These are phyloP conservation scores for Chlorociboria aeruginascens DNA, from an alignment of 495 filamentous ascomycete species.

Conservation along the genomic window DNA sequence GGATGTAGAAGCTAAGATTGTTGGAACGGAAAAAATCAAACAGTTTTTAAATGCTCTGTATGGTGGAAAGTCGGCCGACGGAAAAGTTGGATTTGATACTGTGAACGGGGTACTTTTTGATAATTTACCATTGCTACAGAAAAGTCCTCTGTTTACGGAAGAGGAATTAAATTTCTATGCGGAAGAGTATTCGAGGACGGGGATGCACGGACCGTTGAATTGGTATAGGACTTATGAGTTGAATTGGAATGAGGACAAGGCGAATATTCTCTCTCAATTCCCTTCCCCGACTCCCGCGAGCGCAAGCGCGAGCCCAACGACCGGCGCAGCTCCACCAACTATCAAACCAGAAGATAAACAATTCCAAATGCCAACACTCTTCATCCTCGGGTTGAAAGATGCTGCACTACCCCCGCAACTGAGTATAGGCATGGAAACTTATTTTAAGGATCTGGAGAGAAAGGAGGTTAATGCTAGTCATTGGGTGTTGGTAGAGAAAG, in stretches of 20 bases:
- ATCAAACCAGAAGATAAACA: slow-evolving; percentile 18
- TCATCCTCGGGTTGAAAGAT: slow-evolving; percentile 63
- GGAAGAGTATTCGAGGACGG: slow-evolving; percentile 53
- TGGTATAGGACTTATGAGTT: slow-evolving; percentile 68
- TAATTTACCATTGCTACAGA: slow-evolving; percentile 31
- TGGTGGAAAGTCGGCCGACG: slow-evolving; percentile 44
- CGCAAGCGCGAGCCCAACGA: no score
- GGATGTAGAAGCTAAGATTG: slow-evolving; percentile 48
- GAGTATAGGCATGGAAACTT: slow-evolving; percentile 52
- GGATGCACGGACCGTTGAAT: slow-evolving; percentile 66
- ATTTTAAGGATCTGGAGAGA: slow-evolving; percentile 42
- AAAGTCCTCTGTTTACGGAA: slow-evolving; percentile 43
- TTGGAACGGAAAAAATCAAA: slow-evolving; percentile 43
- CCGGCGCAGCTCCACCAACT: slow-evolving; percentile 18
- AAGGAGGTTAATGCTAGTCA: slow-evolving; percentile 50
- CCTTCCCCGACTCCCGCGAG: no score
- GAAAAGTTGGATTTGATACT: slow-evolving; percentile 41
- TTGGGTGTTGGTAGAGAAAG: slow-evolving; percentile 58
- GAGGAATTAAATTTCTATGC: slow-evolving; percentile 71
- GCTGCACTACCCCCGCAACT: slow-evolving; percentile 52
- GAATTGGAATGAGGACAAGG: slow-evolving; percentile 67
- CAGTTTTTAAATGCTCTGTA: slow-evolving; percentile 60
- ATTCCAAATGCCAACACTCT: slow-evolving; percentile 58
- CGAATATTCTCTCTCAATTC: neutral
- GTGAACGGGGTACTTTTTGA: slow-evolving; percentile 41